phyloP scores from a whole-genome alignment of 305 asterid species.

The Fraxinus albicans region DNA sequence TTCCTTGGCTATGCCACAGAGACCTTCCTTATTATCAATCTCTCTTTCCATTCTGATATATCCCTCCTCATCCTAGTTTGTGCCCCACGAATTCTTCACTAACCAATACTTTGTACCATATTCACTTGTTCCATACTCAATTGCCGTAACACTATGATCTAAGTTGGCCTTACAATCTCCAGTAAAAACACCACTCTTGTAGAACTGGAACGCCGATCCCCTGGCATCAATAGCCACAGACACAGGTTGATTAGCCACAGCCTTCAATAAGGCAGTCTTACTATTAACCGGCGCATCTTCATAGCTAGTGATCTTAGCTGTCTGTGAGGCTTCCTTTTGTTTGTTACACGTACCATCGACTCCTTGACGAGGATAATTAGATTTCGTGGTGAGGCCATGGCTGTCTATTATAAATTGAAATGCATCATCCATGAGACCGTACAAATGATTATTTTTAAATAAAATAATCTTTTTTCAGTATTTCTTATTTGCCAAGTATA shows the following conservation, averaged over 20 bases:
- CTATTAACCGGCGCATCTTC: conserved; percentile 28
- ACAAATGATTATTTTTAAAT: not conserved
- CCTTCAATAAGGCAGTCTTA: conserved; percentile 25
- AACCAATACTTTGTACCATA: conserved; percentile 35
- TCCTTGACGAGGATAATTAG: conserved; percentile 23
- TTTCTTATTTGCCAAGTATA: not conserved
- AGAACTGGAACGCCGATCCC: conserved; percentile 30
- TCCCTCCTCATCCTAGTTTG: conserved; percentile 32
- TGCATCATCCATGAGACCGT: conserved; percentile 18
- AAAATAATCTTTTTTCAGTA: not conserved
- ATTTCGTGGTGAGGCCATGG: conserved; percentile 15
- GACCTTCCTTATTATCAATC: conserved; percentile 22
- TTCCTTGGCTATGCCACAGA: conserved; percentile 33
- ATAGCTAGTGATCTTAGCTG: conserved; percentile 26
- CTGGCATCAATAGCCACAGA: conserved; percentile 35
- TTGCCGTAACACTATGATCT: conserved; percentile 36
- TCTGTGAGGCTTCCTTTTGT: conserved; percentile 17
- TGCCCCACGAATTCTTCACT: conserved; percentile 39
- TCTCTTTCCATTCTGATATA: conserved; percentile 32
- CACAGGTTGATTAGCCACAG: conserved; percentile 31
- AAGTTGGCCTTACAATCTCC: conserved; percentile 33
- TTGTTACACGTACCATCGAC: conserved; percentile 18
- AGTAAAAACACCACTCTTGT: conserved; percentile 27
- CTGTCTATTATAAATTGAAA: conserved; percentile 20
- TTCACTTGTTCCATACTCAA: conserved; percentile 30